Percentiles rank a stretch among this genome's conserved stretches.
These are phyloP conservation scores for Cryphonectria radicalis DNA, from an alignment of 2,329 filamentous ascomycete genomes.

Conservation along the genomic window DNA sequence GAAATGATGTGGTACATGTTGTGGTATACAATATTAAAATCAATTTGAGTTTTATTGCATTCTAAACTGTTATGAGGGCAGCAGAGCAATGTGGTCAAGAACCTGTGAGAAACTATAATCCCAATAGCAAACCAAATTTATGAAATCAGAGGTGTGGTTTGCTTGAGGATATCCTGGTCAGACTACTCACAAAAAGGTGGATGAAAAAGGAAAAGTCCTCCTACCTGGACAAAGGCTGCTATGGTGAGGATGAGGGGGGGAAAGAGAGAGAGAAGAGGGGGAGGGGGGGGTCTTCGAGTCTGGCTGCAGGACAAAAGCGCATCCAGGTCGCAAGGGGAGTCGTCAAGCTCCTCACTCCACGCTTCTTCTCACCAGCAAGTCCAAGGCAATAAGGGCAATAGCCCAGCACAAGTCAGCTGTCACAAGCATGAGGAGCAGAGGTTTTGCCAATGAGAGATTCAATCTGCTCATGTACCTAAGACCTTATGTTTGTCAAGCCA, in stretches of 20 bases:
- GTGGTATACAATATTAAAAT: not conserved
- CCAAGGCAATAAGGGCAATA: not conserved
- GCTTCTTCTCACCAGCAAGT: conserved; percentile 6
- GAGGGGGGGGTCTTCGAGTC: not conserved
- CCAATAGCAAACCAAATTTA: not conserved
- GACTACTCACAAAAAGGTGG: not conserved
- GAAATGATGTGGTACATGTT: not conserved
- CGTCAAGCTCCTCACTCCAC: not conserved
- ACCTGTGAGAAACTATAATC: not conserved
- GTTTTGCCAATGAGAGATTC: conserved; percentile 25
- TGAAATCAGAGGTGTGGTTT: not conserved
- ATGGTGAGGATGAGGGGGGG: not conserved
- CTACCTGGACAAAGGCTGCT: not conserved
- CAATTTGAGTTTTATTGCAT: not conserved
- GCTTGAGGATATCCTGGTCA: not conserved
- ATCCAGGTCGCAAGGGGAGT: not conserved
- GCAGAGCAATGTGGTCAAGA: not conserved
- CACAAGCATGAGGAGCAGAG: conserved; percentile 26
- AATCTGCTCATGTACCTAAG: conserved; percentile 28
- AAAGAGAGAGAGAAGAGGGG: too few species aligned
- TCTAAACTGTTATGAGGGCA: not conserved
- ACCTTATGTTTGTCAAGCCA: conserved; percentile 22
- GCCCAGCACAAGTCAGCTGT: conserved; percentile 17
- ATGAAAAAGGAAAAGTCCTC: conserved; percentile 3
- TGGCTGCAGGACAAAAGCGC: not conserved